Percentiles rank a stretch among this genome's conserved stretches.
Conservation (phyloP, 805 yeast species). For the Teunomyces atbi region DNA sequence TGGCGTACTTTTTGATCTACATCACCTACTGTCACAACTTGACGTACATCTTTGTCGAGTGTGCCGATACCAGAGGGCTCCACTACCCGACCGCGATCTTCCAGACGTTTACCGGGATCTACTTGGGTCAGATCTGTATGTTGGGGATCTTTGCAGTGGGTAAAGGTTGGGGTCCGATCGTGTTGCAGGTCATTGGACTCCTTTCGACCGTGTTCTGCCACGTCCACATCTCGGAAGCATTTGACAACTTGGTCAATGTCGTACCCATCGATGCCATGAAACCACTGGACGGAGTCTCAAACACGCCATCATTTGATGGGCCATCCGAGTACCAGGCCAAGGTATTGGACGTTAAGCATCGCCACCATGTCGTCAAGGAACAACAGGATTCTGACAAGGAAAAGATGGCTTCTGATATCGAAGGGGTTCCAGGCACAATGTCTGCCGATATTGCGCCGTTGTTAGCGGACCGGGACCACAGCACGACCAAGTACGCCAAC, state of each 20-base stretch:
- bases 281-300: slow-evolving; percentile 67
- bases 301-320: slow-evolving; percentile 55
- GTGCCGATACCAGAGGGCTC: slow-evolving; percentile 74
- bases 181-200: slow-evolving; percentile 65
- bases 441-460: slow-evolving; percentile 47
- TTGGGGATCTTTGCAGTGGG: slow-evolving; percentile 86
- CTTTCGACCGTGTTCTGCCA: slow-evolving; percentile 70
- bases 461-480: slow-evolving; percentile 65
- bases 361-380: slow-evolving; percentile 2
- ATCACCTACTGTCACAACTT: slow-evolving; percentile 77
- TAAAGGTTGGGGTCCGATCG: slow-evolving; percentile 94
- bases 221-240: slow-evolving; percentile 59
- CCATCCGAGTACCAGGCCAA: slow-evolving; percentile 32
- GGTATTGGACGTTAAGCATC: slow-evolving; percentile 23
- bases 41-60: slow-evolving; percentile 64
- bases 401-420: slow-evolving; percentile 12
- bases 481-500: slow-evolving; percentile 35
- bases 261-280: slow-evolving; percentile 74
- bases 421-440: slow-evolving; percentile 11
- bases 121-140: slow-evolving; percentile 82
- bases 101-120: slow-evolving; percentile 86
- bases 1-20: slow-evolving; percentile 69
- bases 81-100: slow-evolving; percentile 86
- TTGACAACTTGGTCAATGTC: slow-evolving; percentile 55
- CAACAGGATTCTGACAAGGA: slow-evolving; percentile 14